Evolutionary conservation across 2,329 filamentous ascomycete species (phyloP), one percentile per base, ranked within the genome.

Genomic region (Juglanconis sp.): DNA sequence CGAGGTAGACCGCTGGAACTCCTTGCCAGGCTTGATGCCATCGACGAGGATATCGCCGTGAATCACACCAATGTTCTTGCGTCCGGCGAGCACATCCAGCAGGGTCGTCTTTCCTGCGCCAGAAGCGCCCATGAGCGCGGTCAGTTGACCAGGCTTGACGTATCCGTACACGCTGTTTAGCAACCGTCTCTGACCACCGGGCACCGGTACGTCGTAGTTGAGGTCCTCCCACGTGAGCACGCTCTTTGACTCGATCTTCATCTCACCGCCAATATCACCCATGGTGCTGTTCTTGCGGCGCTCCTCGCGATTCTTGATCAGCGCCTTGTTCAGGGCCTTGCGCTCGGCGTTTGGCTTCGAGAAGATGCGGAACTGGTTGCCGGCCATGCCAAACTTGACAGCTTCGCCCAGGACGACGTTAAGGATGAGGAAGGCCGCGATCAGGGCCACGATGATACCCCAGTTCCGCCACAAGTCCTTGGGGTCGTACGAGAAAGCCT

Each of bases 51-150:
- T 79, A 46, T 84, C 80, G 44, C 84, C 84, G 0, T 70, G 67
- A 44, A 87, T 83, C 2, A 86, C 82, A 65, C 84, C 85, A 58
- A 87, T 84, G 65, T 84, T 86, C 74, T 86, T 86, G 42, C 85
- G 76, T 1, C 79, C 72, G 0, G 83, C 83, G 40, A 96, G 77
- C 1, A 94, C 90, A 68, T 96, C 90, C 3, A 96, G 78, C 0
- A 96, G 77, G 0, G 92, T 96, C 0, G 91, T 95, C 76, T 96
- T 96, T 53, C 92, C 92, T 4, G 91, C 92, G n/a, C 90, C 90
- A 5, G 89, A 92, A 6, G 88, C 87, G 44, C 91, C 91, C 89
- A 95, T 92, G 1, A 95, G 77, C 2, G 90, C 90, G 3, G 89
- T 93, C 9, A 94, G 79, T 67, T 88, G 85, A 40, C 91, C 90